Evolutionary conservation across 768 basidiomycete genomes (phyloP).

Genomic region (Tephrocybe sp.): DNA sequence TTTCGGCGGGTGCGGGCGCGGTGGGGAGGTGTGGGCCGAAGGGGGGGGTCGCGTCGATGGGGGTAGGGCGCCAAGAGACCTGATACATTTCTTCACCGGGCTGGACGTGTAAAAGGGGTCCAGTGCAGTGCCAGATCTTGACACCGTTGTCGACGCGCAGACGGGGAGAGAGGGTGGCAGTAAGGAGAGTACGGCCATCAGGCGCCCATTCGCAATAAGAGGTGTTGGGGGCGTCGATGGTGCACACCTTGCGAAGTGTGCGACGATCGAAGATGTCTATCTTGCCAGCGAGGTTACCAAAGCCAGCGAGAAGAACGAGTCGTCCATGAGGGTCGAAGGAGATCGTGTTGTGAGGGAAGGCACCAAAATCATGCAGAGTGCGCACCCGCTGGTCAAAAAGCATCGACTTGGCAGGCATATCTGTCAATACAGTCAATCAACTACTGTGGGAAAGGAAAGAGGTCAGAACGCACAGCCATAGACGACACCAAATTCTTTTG

Average conservation of each 20-base stretch:
- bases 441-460: background rate
- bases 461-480: slow-evolving; percentile 80
- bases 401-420: slow-evolving; percentile 93
- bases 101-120: slow-evolving; percentile 84
- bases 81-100: slow-evolving; percentile 88
- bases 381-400: slow-evolving; percentile 91
- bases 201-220: slow-evolving; percentile 95
- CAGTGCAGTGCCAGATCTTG: slow-evolving; percentile 93
- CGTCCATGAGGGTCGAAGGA: slow-evolving; percentile 94
- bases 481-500: slow-evolving; percentile 94
- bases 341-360: slow-evolving; percentile 87
- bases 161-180: slow-evolving; percentile 93
- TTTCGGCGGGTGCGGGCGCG: slow-evolving; percentile 63
- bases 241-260: slow-evolving; percentile 70
- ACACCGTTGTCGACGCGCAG: slow-evolving; percentile 96
- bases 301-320: slow-evolving; percentile 86
- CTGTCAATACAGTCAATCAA: slow-evolving; percentile 34
- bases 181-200: slow-evolving; percentile 88
- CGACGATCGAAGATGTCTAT: slow-evolving; percentile 91
- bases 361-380: slow-evolving; percentile 86
- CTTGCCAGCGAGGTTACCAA: slow-evolving; percentile 95
- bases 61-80: slow-evolving; percentile 75
- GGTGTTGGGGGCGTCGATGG: slow-evolving; percentile 90
- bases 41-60: slow-evolving; percentile 58
- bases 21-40: slow-evolving; percentile 69